Conservation (phyloP, 257 asterid species). For the Phtheirospermum japonicum region DNA sequence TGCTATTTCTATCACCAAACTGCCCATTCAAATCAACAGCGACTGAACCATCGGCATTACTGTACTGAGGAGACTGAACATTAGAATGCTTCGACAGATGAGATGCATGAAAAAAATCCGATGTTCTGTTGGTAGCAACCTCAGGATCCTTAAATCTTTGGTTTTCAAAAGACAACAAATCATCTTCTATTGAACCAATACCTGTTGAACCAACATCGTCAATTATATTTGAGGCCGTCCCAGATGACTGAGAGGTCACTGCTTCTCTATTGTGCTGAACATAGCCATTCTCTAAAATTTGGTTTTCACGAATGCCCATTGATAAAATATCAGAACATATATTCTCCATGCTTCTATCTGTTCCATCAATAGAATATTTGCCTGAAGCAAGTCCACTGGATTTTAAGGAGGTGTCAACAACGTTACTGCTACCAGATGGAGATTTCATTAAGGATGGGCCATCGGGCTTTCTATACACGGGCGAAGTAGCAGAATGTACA, state of each 20-base stretch:
- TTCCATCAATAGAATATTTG: slow-evolving; percentile 33
- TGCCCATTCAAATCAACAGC: slow-evolving; percentile 39
- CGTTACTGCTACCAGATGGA: slow-evolving; percentile 27
- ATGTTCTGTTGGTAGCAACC: slow-evolving; percentile 37
- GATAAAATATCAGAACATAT: slow-evolving; percentile 45
- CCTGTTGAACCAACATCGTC: slow-evolving; percentile 26
- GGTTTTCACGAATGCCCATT: slow-evolving; percentile 44
- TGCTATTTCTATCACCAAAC: slow-evolving; percentile 45
- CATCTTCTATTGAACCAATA: slow-evolving; percentile 43
- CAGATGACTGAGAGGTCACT: slow-evolving; percentile 32
- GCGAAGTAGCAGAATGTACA: slow-evolving; percentile 27
- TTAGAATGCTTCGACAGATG: slow-evolving; percentile 36
- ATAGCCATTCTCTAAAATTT: slow-evolving; percentile 33
- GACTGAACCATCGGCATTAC: slow-evolving; percentile 31
- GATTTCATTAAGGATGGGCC: slow-evolving; percentile 35
- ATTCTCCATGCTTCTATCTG: slow-evolving; percentile 35
- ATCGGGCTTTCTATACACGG: slow-evolving; percentile 33
- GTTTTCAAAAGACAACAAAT: slow-evolving; percentile 51
- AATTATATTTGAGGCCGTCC: slow-evolving; percentile 30
- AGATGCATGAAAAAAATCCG: slow-evolving; percentile 39
- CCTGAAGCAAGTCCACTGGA: slow-evolving; percentile 38
- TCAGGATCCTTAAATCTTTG: slow-evolving; percentile 71
- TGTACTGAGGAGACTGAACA: slow-evolving; percentile 30
- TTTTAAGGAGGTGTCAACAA: slow-evolving; percentile 27
- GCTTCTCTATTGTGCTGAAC: slow-evolving; percentile 40